Base-by-base conservation (phyloP, 345 rosid species). In the Sapria himalayana region DNA sequence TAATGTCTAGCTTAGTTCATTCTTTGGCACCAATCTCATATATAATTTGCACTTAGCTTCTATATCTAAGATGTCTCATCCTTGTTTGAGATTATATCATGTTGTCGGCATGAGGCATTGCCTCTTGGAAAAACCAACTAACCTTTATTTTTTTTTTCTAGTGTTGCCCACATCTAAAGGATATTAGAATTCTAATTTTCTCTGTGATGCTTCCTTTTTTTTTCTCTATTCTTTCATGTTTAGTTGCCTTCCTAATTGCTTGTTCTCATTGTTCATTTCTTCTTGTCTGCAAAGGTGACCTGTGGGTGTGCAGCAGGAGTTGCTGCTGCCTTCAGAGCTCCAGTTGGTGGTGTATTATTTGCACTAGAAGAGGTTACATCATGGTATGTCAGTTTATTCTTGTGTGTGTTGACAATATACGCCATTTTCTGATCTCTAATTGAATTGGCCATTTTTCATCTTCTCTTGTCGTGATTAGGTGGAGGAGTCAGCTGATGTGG, bases 241-340 rank as follows among this genome's bases (percentile, higher is more conserved):
- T 27, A 43, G 53, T 33, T 61, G 36, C 12, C 36, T 10, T n/a
- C 22, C 50, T 37, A 54, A 37, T 29, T 21, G 39, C 33, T 22
- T 45, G 25, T 40, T 22, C 58, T 50, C 37, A 42, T 51, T 41
- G 21, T 63, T 59, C 33, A 29, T 27, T 48, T 55, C 25, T 61
- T 15, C 70, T 69, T 45, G 62, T 63, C 59, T 65, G 66, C 58
- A 69, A 67, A 89, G 98, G 98, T 89, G 48, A 82, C 98, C 29
- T 89, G 98, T 67, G 98, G 98, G 25, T 82, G 94, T 76, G 94
- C 98, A 52, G 91, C 98, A 55, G 94, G 98, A 53, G 94, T 86
- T 51, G 81, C 94, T 53, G 98, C 94, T 32, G 98, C 94, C 45
- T 89, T 89, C 73, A 76, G 98, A 76, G 93, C 98, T 62, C 94